Evolutionary conservation across 768 basidiomycete species (phyloP), one percentile per base, ranked within the genome.

Genomic region (Suillus clintonianus): DNA sequence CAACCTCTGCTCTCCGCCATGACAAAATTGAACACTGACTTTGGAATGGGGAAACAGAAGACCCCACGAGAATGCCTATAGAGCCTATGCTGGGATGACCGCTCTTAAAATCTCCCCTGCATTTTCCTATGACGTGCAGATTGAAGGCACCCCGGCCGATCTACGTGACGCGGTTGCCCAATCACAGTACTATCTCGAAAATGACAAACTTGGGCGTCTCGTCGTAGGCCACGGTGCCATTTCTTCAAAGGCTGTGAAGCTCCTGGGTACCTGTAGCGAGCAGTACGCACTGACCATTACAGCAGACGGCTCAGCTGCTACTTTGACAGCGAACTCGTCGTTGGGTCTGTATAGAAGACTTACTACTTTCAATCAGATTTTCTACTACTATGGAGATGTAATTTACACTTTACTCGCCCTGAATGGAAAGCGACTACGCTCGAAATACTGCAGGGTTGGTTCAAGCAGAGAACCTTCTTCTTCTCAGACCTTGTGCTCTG

Each of bases 331-430:
- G 10, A 80, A 79, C 57, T 80, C 81, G 30, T 78, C 82, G 0
- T 68, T 87, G 15, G 86, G 87, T 0, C 69, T 87, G 8, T 77
- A 81, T 10, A 75, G 86, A 27, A 87, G 87, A 0, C 65, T 88
- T 58, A 81, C 83, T 5, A 87, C 86, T 1, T 88, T 88, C 68
- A 71, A 75, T 22, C 85, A 86, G 69, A 65, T 88, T 24, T 85
- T 83, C 77, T 88, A 83, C 64, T 71, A 76, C 22, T 65, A 74
- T 53, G 47, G 55, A 2, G 74, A 64, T 1, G 60, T 62, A 59
- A 77, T 70, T 27, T 85, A 85, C 22, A 77, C 76, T 0, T 64
- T 80, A 53, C 56, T 75, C 1, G n/a, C n/a, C n/a, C n/a, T n/a
- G n/a, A n/a, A n/a, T n/a, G n/a, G n/a, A n/a, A n/a, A n/a, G n/a